Base-by-base conservation (phyloP, 1,139 yeast species). In the Lodderomyces margitis region DNA sequence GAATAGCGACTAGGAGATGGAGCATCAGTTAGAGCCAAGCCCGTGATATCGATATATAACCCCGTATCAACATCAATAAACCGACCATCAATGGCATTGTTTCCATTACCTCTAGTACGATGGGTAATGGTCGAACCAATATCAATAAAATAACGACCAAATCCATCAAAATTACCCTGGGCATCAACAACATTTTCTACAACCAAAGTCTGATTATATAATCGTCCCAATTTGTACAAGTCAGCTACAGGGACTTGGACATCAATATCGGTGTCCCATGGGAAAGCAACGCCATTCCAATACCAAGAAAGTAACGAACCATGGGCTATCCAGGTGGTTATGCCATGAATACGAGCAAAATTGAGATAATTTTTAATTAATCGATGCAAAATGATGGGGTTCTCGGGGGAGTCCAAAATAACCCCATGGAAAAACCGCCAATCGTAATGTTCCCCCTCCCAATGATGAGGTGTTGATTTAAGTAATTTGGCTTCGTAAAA, bases 11-110 rank as follows among this genome's bases (percentile, higher is more conserved):
- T 45, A 1, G 76, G 74, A 4, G 74, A 49, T 14, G 54, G 56
- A 0, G 70, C 59, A 33, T 64, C 62, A 23, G 72, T 61, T 15
- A 70, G 47, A 17, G 80, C 70, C 38, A 80, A 57, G 0, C 77
- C 84, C 2, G 84, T 80, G 21, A 80, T 75, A 61, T 87, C 96
- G 44, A 87, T 76, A 57, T 83, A 87, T 41, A 82, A 59, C 1
- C 95, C 96, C 11, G 86, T 76, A 47, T 83, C 85, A 8, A 81
- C 68, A 59, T 87, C 95, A 44, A 87, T 78, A 54, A 87, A 85
- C 44, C 95, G 70, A 1, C 91, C 95, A 64, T 87, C 96, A 46
- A 87, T 87, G 46, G 83, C 81, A 58, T 87, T 87, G 33, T 59
- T 57, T 1, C 74, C 74, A 46, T 67, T 68, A 5, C 63, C 67